These are phyloP conservation scores for Mortierella claussenii DNA, from an alignment of 192 early-diverging fungal species.

Conservation along the genomic window DNA sequence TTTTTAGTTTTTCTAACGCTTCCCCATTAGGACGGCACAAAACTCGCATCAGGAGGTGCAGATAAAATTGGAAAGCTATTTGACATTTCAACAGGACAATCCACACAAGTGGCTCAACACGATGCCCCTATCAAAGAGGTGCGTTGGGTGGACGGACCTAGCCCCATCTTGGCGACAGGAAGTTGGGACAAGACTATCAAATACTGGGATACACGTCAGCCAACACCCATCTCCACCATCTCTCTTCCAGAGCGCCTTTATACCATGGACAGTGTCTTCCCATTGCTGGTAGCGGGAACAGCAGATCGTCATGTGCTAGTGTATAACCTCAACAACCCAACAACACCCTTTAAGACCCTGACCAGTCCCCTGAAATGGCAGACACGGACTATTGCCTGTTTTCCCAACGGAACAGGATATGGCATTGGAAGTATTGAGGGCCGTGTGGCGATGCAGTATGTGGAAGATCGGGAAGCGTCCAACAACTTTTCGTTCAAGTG, in stretches of 20 bases:
- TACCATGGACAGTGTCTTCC: constrained; percentile 84
- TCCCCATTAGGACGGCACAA: constrained; percentile 91
- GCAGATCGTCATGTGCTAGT: constrained; percentile 88
- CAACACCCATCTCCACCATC: constrained; percentile 77
- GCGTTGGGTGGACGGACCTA: constrained; percentile 76
- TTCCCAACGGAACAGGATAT: constrained; percentile 81
- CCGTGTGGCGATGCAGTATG: constrained; percentile 91
- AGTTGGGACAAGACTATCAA: constrained; percentile 96
- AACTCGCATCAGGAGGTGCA: constrained; percentile 87
- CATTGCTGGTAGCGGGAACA: constrained; percentile 90
- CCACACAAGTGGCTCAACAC: constrained; percentile 87
- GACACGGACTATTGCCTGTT: constrained; percentile 85
- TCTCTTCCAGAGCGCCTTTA: constrained; percentile 90
- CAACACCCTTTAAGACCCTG: constrained; percentile 72
- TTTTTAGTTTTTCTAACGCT: no score
- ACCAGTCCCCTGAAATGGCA: constrained; percentile 85
- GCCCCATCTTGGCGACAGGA: constrained; percentile 83
- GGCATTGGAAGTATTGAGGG: constrained; percentile 96
- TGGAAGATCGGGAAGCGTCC: constrained; percentile 80
- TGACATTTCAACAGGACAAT: constrained; percentile 85
- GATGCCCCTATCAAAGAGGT: constrained; percentile 89
- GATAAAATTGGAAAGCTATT: constrained; percentile 91
- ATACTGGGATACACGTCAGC: constrained; percentile 94
- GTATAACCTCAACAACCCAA: constrained; percentile 85
- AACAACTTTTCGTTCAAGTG: constrained; percentile 94